Percentiles rank a stretch among this genome's conserved stretches.
phyloP scores from a whole-genome alignment of 495 filamentous ascomycete genomes.

The Xylaria bambusicola region DNA sequence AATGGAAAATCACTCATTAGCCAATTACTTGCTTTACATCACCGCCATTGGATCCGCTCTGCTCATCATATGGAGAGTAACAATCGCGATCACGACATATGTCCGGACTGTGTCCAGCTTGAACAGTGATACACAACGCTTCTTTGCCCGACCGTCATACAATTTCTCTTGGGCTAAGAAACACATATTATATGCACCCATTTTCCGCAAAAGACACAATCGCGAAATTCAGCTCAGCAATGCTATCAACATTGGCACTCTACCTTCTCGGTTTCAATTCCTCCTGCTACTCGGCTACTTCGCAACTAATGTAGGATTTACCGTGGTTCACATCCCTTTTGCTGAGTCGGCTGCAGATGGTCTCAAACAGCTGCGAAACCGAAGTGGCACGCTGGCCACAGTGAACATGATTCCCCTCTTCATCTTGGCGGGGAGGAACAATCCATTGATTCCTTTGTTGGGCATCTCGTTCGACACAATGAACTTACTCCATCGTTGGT shows the following conservation, averaged over 20 bases:
- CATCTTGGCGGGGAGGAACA: conserved; percentile 88
- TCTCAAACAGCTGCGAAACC: conserved; percentile 67
- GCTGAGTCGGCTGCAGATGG: conserved; percentile 52
- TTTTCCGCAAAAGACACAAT: conserved; percentile 84
- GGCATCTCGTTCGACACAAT: conserved; percentile 94
- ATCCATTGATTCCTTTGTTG: conserved; percentile 80
- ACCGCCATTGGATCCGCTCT: conserved; percentile 44
- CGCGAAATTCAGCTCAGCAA: conserved; percentile 81
- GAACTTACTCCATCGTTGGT: conserved; percentile 93
- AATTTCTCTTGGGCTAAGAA: conserved; percentile 75
- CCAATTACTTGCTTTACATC: conserved; percentile 51
- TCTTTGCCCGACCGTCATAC: conserved; percentile 49
- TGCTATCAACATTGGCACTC: conserved; percentile 84
- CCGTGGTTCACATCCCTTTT: conserved; percentile 70
- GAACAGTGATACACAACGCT: conserved; percentile 63
- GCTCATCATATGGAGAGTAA: conserved; percentile 49
- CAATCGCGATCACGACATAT: conserved; percentile 62
- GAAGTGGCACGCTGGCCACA: conserved; percentile 77
- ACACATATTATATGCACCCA: conserved; percentile 77
- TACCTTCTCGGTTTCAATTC: conserved; percentile 84
- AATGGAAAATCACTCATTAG: conserved; percentile 47
- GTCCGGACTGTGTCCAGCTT: conserved; percentile 73
- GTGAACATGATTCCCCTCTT: conserved; percentile 93
- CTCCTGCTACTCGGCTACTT: conserved; percentile 73
- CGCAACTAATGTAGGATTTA: conserved; percentile 76